Evolutionary conservation across 495 filamentous ascomycete genomes (phyloP), one percentile per base, ranked within the genome.

Genomic region (Hyphodiscus hymeniophilus): DNA sequence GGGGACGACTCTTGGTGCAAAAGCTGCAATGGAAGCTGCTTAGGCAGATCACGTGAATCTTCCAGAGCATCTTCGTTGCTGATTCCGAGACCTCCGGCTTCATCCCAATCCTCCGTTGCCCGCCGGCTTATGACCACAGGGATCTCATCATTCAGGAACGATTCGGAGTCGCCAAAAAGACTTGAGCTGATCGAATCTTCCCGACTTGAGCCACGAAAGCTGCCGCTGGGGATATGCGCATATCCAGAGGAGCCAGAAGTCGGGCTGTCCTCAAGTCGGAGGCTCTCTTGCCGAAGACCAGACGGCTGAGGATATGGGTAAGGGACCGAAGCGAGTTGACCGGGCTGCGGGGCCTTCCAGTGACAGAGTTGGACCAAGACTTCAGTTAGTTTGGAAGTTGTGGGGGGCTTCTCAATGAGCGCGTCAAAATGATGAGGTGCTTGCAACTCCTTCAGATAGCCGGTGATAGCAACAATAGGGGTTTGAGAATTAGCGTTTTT

Each of bases 381-480:
- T 47, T 97, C 89, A 0, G 81, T 87, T 24, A 97, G 65, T 64
- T 95, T 96, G 4, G 82, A 82, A 47, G 84, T 73, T 7, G 90
- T 97, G 15, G 94, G 89, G 8, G 92, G 92, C 63, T 98, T 98
- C 64, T 97, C 88, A 39, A 98, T 87, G 40, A 97, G 74, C 8
- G 83, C 82, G 58, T 95, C 88, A 56, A 98, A 97, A 63, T 96
- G 84, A 69, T 97, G 89, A 8, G 86, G 87, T 47, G 89, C 87
- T 30, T 87, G 89, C 16, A 98, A 75, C 58, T 98, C 92, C 56
- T 96, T 97, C 12, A 98, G 70, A 64, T 98, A 98, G 33, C 92
- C 89, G 12, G 92, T 98, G n/a, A 97, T 87, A 38, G 89, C 88
- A 38, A 98, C 87, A 54, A 98, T 92, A 2, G 92, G 92, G 0